Evolutionary conservation across 495 filamentous ascomycete genomes (phyloP).

Genomic region (Penicillium coprophilum): DNA sequence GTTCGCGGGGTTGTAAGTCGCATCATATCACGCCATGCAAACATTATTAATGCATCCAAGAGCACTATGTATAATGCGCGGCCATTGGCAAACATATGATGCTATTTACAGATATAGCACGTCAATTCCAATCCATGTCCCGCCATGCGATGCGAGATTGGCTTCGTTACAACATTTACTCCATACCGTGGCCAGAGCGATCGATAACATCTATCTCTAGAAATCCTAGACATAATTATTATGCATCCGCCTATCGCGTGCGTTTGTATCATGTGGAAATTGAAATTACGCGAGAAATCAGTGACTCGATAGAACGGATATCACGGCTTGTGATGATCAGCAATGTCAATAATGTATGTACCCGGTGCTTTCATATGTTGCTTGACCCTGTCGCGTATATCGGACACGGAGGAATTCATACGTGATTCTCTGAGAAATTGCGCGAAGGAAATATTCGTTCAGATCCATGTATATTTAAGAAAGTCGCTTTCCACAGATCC

Average conservation of each 20-base stretch:
- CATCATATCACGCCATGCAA: constrained; percentile 10
- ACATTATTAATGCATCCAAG: constrained; percentile 2
- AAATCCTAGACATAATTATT: too few relatives aligned
- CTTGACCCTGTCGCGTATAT: not conserved
- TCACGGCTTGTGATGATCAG: not conserved
- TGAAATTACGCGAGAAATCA: too few relatives aligned
- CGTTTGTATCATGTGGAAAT: too few relatives aligned
- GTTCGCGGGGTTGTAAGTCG: not conserved
- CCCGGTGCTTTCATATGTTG: not conserved
- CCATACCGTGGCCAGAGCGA: too few relatives aligned
- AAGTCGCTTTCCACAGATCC: not conserved
- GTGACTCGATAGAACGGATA: not conserved
- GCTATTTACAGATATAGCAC: not conserved
- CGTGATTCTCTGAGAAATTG: not conserved
- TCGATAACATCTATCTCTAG: too few relatives aligned
- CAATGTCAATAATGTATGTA: not conserved
- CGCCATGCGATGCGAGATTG: not conserved
- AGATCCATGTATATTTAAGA: not conserved
- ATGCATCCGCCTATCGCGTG: too few relatives aligned
- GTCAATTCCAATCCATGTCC: not conserved
- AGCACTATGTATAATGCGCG: not conserved
- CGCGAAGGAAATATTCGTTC: not conserved
- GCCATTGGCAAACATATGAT: not conserved
- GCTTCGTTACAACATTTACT: too few relatives aligned
- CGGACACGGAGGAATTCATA: not conserved